These are phyloP conservation scores for Exserohilum turcica DNA, from an alignment of 2,329 filamentous ascomycete genomes.

Conservation along the genomic window DNA sequence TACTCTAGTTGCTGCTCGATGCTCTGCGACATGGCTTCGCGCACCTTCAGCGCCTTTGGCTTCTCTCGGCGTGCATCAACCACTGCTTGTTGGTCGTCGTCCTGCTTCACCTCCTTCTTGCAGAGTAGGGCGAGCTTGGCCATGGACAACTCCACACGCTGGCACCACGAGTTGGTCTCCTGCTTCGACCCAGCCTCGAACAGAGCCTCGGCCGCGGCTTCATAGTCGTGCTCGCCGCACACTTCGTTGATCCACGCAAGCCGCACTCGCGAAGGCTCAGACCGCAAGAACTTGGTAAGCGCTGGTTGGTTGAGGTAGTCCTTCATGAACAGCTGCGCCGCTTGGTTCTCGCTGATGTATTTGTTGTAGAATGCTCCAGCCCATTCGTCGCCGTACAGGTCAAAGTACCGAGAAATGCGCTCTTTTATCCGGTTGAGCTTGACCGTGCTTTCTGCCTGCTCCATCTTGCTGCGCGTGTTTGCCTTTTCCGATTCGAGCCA, in stretches of 20 bases:
- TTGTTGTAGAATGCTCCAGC: constrained; percentile 80
- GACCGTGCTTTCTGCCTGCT: constrained; percentile 40
- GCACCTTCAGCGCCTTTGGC: constrained; percentile 49
- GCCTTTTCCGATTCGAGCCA: constrained; percentile 45
- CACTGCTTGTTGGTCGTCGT: constrained; percentile 50
- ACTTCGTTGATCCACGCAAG: constrained; percentile 97
- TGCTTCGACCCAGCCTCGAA: constrained; percentile 70
- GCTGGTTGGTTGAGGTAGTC: constrained; percentile 72
- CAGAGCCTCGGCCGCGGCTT: constrained; percentile 73
- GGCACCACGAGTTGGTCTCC: constrained; percentile 86
- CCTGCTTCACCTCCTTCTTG: constrained; percentile 54
- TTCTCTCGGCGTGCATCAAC: constrained; percentile 25
- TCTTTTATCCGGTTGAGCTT: constrained; percentile 53
- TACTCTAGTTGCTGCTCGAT: constrained; percentile 68
- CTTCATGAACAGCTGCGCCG: constrained; percentile 62
- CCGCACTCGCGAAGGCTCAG: constrained; percentile 72
- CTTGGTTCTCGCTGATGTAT: constrained; percentile 64
- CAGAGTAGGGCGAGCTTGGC: constrained; percentile 74
- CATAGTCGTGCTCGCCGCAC: constrained; percentile 73
- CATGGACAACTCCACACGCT: constrained; percentile 89
- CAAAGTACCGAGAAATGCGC: constrained; percentile 60
- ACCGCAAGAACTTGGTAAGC: constrained; percentile 79
- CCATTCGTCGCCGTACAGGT: constrained; percentile 68
- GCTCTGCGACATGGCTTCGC: constrained; percentile 31
- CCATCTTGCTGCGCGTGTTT: constrained; percentile 41